These are phyloP conservation scores for Diospyros kaki DNA, from an alignment of 148 eudicot species.

Conservation along the genomic window DNA sequence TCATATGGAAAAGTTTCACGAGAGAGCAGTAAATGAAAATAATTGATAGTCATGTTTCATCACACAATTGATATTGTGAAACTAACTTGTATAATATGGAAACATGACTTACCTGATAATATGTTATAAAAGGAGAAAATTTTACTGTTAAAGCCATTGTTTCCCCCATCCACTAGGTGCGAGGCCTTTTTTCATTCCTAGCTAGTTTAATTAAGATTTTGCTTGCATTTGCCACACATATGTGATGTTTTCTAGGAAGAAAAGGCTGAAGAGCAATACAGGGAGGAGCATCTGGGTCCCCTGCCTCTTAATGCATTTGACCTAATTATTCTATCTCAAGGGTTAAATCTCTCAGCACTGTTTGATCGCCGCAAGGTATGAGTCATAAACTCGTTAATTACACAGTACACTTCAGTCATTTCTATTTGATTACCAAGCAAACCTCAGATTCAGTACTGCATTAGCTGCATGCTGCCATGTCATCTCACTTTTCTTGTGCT, in stretches of 20 bases:
- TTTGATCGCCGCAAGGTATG: constrained; percentile 83
- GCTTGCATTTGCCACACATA: background rate
- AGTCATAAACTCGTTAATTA: background rate
- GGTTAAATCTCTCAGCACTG: constrained; percentile 74
- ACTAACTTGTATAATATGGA: no score
- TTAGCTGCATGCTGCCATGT: background rate
- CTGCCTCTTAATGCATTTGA: constrained; percentile 88
- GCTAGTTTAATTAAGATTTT: background rate
- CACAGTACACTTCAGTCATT: background rate
- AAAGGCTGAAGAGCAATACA: constrained; percentile 33
- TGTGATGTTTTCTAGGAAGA: constrained; percentile 50
- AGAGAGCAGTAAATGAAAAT: background rate
- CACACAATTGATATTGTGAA: no score
- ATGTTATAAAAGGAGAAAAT: background rate
- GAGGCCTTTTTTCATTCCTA: background rate
- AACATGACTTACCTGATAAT: background rate
- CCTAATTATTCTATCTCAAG: constrained; percentile 85
- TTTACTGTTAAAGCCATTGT: background rate
- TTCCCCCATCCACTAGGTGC: background rate
- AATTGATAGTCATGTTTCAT: no score
- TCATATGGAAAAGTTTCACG: no score
- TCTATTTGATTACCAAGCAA: background rate
- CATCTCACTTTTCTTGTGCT: background rate
- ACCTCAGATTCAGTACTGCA: background rate
- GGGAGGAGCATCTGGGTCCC: constrained; percentile 63